These are phyloP conservation scores for Castanospermum australe DNA, from an alignment of 306 rosid species.

Conservation along the genomic window DNA sequence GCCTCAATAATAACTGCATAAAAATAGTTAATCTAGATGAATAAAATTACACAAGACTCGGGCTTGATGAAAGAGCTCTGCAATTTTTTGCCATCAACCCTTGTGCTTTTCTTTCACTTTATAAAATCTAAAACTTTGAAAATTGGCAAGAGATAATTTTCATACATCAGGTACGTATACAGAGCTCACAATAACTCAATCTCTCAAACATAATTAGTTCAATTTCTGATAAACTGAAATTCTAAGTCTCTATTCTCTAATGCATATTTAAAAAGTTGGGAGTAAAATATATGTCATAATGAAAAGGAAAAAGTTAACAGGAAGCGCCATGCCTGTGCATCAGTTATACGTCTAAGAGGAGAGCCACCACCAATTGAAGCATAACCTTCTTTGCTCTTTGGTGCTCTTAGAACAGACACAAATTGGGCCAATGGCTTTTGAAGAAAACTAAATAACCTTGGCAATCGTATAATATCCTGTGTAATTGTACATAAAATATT, in stretches of 20 bases:
- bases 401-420: conserved; percentile 78
- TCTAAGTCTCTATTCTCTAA: not conserved
- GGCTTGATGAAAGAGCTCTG: not conserved
- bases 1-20: not conserved
- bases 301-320: not conserved
- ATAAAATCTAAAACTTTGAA: not conserved
- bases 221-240: conserved; percentile 18
- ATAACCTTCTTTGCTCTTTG: conserved; percentile 97
- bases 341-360: conserved; percentile 87
- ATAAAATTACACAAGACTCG: not conserved
- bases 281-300: conserved; percentile 12
- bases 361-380: conserved; percentile 99
- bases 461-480: conserved; percentile 92
- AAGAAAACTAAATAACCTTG: conserved; percentile 84
- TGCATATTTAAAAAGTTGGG: conserved; percentile 5
- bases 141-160: not conserved
- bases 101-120: not conserved
- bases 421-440: conserved; percentile 95
- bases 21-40: not conserved
- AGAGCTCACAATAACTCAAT: conserved; percentile 2
- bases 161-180: not conserved
- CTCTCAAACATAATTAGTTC: not conserved
- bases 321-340: conserved; percentile 71
- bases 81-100: not conserved
- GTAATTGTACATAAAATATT: conserved; percentile 6